Percentiles rank a stretch among this genome's conserved stretches.
Evolutionary conservation across 208 protist genomes (phyloP).

Genomic region (Histomonas meleagridis): DNA sequence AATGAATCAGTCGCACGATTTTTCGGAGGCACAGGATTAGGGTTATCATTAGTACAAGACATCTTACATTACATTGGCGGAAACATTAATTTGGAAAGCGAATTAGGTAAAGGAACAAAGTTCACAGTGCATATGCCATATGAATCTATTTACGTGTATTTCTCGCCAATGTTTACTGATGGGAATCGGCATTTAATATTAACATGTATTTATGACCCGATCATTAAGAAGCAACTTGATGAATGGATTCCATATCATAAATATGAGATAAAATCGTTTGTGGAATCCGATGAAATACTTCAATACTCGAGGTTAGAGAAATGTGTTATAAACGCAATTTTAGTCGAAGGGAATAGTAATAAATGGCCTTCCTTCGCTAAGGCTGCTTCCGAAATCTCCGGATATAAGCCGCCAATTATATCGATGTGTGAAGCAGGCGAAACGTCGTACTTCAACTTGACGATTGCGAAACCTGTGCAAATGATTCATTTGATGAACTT

Average conservation of each 20-base stretch:
- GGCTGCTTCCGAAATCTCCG: too few species aligned
- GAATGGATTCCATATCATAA: background rate
- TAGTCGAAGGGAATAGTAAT: background rate
- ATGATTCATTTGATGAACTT: too few species aligned
- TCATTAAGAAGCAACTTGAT: background rate
- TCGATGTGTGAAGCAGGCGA: too few species aligned
- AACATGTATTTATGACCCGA: background rate
- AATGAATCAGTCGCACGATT: background rate
- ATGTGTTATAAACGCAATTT: background rate
- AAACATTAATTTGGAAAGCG: background rate
- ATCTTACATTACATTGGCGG: background rate
- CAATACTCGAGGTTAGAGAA: too few species aligned
- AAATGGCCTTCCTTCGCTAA: background rate
- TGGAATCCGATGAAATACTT: background rate
- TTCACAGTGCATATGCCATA: background rate
- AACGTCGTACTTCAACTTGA: too few species aligned
- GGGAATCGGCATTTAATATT: background rate
- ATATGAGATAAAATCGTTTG: background rate
- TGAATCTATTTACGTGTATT: background rate
- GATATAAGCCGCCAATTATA: too few species aligned
- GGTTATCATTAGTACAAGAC: background rate
- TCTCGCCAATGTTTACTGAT: background rate
- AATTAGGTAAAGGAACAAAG: background rate
- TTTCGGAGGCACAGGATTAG: background rate
- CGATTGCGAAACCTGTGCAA: too few species aligned